Evolutionary conservation across 345 rosid species (phyloP).

Genomic region (Gynandropsis gynandra): DNA sequence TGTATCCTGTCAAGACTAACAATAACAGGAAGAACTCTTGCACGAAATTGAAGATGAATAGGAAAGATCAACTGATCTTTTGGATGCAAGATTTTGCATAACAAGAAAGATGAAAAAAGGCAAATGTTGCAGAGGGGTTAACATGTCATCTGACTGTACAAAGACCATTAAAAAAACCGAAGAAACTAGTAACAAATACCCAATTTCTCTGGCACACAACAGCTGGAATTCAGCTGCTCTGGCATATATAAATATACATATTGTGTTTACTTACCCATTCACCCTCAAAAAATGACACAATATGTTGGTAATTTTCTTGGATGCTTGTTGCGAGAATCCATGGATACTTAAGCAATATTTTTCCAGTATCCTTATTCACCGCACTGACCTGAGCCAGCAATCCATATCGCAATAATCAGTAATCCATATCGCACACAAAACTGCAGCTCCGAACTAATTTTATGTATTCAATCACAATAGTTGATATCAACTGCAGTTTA

Average conservation of each 20-base stretch:
- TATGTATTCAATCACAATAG: constrained; percentile 6
- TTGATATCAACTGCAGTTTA: too few relatives aligned
- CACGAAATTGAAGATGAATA: too few relatives aligned
- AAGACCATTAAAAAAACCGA: background rate
- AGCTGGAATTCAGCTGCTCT: background rate
- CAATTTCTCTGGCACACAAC: background rate
- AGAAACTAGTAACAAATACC: background rate
- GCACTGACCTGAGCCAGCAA: constrained; percentile 37
- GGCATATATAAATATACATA: background rate
- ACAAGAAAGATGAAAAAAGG: too few relatives aligned
- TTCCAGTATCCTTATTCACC: constrained; percentile 41
- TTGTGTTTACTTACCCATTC: constrained; percentile 55
- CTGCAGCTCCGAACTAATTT: constrained; percentile 4
- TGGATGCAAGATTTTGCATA: too few relatives aligned
- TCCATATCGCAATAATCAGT: constrained; percentile 19
- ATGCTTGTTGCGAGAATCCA: constrained; percentile 69
- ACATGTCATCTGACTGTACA: too few relatives aligned
- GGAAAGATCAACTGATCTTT: too few relatives aligned
- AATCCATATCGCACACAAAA: constrained; percentile 5
- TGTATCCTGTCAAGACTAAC: constrained; percentile 3
- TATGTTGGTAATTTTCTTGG: constrained; percentile 48
- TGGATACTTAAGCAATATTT: constrained; percentile 66
- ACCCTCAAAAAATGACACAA: constrained; percentile 40
- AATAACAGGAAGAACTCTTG: background rate
- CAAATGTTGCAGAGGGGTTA: too few relatives aligned